Conservation (phyloP, 2,329 filamentous ascomycete genomes). For the Pseudogymnoascus sp. region DNA sequence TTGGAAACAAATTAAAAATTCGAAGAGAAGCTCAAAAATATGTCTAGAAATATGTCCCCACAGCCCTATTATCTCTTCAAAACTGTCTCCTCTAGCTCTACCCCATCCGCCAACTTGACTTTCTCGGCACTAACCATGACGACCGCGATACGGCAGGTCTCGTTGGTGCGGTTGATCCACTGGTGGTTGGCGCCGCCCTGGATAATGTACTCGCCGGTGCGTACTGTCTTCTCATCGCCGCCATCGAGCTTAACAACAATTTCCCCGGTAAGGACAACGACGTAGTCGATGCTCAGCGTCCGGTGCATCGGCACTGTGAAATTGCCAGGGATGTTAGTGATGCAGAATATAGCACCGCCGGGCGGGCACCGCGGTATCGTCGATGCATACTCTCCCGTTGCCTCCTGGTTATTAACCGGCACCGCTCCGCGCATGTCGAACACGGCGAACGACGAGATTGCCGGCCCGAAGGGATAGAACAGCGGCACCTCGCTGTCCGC, state of each 20-base stretch:
- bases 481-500: slow-evolving; percentile 22
- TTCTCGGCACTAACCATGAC: slow-evolving; percentile 35
- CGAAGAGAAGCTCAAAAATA: background rate
- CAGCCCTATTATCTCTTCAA: slow-evolving; percentile 8
- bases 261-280: slow-evolving; percentile 32
- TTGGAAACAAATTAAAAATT: background rate
- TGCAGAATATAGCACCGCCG: slow-evolving; percentile 29
- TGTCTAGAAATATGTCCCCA: background rate
- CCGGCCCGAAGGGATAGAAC: slow-evolving; percentile 28
- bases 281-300: slow-evolving; percentile 34
- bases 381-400: slow-evolving; percentile 10
- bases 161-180: slow-evolving; percentile 34
- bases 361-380: slow-evolving; percentile 29
- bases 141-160: slow-evolving; percentile 32
- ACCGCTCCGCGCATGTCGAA: slow-evolving; percentile 26
- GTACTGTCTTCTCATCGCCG: slow-evolving; percentile 31
- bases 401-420: slow-evolving; percentile 25
- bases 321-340: slow-evolving; percentile 13
- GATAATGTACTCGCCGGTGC: slow-evolving; percentile 32
- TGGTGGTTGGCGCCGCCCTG: slow-evolving; percentile 36
- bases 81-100: slow-evolving; percentile 25
- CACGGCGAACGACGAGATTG: slow-evolving; percentile 24
- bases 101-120: slow-evolving; percentile 31
- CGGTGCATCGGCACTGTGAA: slow-evolving; percentile 32
- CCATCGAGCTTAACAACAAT: slow-evolving; percentile 32